Evolutionary conservation across 768 basidiomycete species (phyloP), one percentile per base, ranked within the genome.

Genomic region (Podaxis sp.): DNA sequence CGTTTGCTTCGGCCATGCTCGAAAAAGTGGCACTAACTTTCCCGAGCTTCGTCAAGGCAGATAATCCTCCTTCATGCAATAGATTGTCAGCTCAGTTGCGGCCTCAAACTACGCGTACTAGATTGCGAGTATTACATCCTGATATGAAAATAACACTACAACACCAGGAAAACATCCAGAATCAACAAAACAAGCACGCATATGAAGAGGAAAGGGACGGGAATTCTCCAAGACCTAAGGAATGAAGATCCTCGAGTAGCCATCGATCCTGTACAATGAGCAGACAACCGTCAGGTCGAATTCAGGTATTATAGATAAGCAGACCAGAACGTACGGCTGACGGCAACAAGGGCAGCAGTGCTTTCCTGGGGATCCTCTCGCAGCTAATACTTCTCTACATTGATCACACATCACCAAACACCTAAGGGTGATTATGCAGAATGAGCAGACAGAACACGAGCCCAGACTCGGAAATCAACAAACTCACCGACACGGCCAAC

Each of bases 401-500:
- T 77, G 79, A 68, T 89, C 84, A 66, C 87, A 89, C 72, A 89
- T 76, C 2, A 84, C 79, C 25, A 89, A 72, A 65, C 87, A 82
- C 47, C 80, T 81, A 57, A 37, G 32, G n/a, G 32, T 32, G 32
- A 32, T 32, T 1, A 9, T 32, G 7, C 32, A 16, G 16, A 57
- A 4, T 61, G 35, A 50, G 36, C 35, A 28, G 7, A 44, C 16
- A 61, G 16, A 10, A 62, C 13, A 27, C n/a, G 16, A 73, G 71
- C 71, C 10, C 16, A 28, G 2, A 27, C 47, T 27, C 3, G 50
- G 36, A 40, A 60, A 47, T 16, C 13, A 40, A 56, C 7, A 23
- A 18, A 68, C 78, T 23, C 62, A 89, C 87, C 90, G 82, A 70
- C 90, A 91, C n/a, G 90, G 90, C 90, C 90, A 92, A 66, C 89